Percentiles rank a stretch among this genome's conserved stretches.
These are phyloP conservation scores for Lecanicillium sp. DNA, from an alignment of 2,329 filamentous ascomycete genomes.

Conservation along the genomic window DNA sequence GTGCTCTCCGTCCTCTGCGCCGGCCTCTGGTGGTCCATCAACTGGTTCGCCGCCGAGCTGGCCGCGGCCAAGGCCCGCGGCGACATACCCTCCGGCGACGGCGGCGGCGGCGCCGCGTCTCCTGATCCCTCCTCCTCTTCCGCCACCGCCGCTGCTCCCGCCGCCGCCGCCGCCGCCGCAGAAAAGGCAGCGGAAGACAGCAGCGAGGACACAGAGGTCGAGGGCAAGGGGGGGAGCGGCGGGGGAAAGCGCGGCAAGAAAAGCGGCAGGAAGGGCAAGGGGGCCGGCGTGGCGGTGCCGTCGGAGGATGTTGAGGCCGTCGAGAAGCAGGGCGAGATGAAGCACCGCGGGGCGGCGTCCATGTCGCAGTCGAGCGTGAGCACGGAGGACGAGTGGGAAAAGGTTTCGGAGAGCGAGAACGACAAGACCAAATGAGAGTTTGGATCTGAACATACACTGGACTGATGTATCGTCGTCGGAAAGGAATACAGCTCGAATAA, in stretches of 20 bases:
- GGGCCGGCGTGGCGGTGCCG: slow-evolving; percentile 16
- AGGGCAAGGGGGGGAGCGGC: too few relatives aligned
- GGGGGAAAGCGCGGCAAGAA: slow-evolving; percentile 18
- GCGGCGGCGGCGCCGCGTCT: not conserved
- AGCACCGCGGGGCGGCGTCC: slow-evolving; percentile 35
- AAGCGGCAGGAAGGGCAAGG: slow-evolving; percentile 15
- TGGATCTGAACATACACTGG: too few relatives aligned
- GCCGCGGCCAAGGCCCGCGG: slow-evolving; percentile 35
- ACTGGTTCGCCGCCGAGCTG: slow-evolving; percentile 83
- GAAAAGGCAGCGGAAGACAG: slow-evolving; percentile 27
- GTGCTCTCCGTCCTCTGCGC: slow-evolving; percentile 73
- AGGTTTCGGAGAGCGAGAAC: slow-evolving; percentile 70
- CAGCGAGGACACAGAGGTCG: slow-evolving; percentile 41
- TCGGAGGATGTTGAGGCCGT: slow-evolving; percentile 36
- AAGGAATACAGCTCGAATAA: not conserved
- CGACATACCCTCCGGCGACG: slow-evolving; percentile 17
- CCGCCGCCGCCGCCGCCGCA: not conserved
- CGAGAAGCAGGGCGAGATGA: slow-evolving; percentile 41
- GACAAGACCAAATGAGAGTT: slow-evolving; percentile 51
- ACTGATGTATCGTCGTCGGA: too few relatives aligned
- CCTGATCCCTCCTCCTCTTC: too few relatives aligned
- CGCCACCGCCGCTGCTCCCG: slow-evolving; percentile 29
- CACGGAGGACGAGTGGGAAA: slow-evolving; percentile 97
- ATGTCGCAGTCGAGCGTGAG: slow-evolving; percentile 53
- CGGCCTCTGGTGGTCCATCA: slow-evolving; percentile 87